phyloP scores from a whole-genome alignment of 306 rosid species.

The Clitoria ternatea region DNA sequence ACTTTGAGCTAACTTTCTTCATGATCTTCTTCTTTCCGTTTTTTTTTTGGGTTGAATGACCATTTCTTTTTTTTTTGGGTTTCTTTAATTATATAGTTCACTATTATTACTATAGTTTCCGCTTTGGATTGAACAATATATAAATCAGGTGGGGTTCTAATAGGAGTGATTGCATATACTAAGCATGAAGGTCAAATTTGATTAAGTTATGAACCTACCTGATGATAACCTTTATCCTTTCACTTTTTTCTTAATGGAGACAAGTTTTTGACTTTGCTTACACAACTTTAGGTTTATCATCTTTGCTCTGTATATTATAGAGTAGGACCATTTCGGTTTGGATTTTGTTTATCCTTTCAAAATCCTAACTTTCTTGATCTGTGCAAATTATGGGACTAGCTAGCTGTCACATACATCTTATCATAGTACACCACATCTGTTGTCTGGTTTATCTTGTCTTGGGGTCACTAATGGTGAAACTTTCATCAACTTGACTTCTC shows the following conservation, averaged over 20 bases:
- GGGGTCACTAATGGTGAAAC: not conserved
- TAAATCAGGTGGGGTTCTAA: slow-evolving; percentile 12
- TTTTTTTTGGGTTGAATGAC: not conserved
- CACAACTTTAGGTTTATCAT: slow-evolving; percentile 11
- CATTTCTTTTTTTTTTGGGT: not conserved
- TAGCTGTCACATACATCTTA: slow-evolving; percentile 6
- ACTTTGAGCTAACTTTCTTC: slow-evolving; percentile 27
- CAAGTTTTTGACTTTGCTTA: slow-evolving; percentile 40
- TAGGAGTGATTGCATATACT: slow-evolving; percentile 13
- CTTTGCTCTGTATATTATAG: not conserved
- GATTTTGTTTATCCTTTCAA: slow-evolving; percentile 25
- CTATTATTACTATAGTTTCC: slow-evolving; percentile 21
- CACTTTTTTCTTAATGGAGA: slow-evolving; percentile 27
- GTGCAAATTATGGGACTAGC: not conserved
- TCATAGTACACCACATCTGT: not conserved
- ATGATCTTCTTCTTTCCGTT: not conserved
- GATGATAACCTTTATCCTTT: not conserved
- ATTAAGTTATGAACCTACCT: slow-evolving; percentile 11
- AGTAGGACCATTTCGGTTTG: slow-evolving; percentile 26
- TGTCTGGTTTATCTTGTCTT: slow-evolving; percentile 3
- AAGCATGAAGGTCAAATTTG: slow-evolving; percentile 21
- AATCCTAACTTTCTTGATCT: slow-evolving; percentile 18
- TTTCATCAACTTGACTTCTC: not conserved
- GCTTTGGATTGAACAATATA: not conserved
- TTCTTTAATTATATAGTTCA: not conserved